A percentile compares a stretch with the other conserved stretches of the same genome.
Conservation (phyloP, 2,329 filamentous ascomycete genomes). For the Colletotrichum tofieldiae region DNA sequence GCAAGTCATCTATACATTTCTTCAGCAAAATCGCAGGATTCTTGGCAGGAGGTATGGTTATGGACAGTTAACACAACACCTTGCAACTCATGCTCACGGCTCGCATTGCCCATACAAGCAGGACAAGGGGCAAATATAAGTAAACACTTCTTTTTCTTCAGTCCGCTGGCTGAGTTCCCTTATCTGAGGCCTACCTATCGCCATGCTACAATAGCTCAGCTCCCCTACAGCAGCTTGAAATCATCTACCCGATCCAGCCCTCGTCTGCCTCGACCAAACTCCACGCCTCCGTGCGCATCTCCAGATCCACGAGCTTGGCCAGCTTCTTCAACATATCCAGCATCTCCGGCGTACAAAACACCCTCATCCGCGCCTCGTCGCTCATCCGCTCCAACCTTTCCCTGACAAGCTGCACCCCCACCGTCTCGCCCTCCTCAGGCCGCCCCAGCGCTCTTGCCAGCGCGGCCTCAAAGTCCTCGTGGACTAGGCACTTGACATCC, state of each 20-base stretch:
- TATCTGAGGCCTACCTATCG: not conserved
- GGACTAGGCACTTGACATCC: not conserved
- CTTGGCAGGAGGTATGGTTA: too few relatives aligned
- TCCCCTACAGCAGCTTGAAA: too few relatives aligned
- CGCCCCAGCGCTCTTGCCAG: not conserved
- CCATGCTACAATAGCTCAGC: not conserved
- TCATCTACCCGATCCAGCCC: not conserved
- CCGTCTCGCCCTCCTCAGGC: conserved; percentile 12
- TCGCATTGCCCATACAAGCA: too few relatives aligned
- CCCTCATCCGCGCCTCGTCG: not conserved
- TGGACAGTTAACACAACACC: too few relatives aligned
- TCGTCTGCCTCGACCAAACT: conserved; percentile 10
- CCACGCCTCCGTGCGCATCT: conserved; percentile 15
- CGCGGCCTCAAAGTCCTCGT: conserved; percentile 8
- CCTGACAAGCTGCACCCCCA: conserved; percentile 3
- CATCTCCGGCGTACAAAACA: conserved; percentile 39
- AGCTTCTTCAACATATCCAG: conserved; percentile 10
- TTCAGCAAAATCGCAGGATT: too few relatives aligned
- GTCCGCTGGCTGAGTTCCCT: not conserved
- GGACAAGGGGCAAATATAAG: not conserved
- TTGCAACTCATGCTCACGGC: too few relatives aligned
- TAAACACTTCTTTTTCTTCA: not conserved
- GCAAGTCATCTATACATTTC: too few relatives aligned
- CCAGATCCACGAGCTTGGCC: not conserved
- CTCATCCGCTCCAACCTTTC: conserved; percentile 33